A percentile compares a stretch with the other conserved stretches of the same genome.
phyloP scores from a whole-genome alignment of 208 protist species.

The Spongospora subterranea region DNA sequence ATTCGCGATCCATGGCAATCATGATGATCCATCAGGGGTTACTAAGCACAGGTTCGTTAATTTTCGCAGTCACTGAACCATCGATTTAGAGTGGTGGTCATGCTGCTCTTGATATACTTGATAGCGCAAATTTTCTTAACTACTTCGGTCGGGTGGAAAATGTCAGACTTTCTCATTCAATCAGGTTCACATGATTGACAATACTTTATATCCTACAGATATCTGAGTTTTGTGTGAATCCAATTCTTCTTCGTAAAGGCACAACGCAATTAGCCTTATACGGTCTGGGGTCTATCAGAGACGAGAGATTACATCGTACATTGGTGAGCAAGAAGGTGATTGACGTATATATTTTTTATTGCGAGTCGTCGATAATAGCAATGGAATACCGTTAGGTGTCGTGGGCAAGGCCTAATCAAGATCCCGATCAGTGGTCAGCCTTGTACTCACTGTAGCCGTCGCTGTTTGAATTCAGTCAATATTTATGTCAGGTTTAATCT shows the following conservation, averaged over 20 bases:
- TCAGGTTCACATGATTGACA: not conserved
- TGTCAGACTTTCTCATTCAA: no score
- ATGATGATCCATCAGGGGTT: conserved; percentile 97
- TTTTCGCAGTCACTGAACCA: conserved; percentile 54
- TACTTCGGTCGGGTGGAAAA: conserved; percentile 92
- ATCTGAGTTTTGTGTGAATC: conserved; percentile 44
- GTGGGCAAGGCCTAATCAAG: conserved; percentile 75
- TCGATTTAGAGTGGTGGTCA: conserved; percentile 53
- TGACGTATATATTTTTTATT: not conserved
- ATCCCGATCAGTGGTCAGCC: conserved; percentile 76
- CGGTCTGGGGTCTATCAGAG: conserved; percentile 94
- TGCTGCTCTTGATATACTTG: conserved; percentile 91
- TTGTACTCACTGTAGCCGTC: conserved; percentile 65
- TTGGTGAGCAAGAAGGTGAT: conserved; percentile 86
- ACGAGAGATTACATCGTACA: conserved; percentile 94
- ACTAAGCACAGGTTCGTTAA: conserved; percentile 56
- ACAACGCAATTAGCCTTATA: conserved; percentile 94
- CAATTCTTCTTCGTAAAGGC: conserved; percentile 61
- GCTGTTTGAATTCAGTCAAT: not conserved
- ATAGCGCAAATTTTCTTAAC: conserved; percentile 91
- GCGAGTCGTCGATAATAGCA: not conserved
- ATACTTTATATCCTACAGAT: not conserved
- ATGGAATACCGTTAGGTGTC: conserved; percentile 53
- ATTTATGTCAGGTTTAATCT: conserved; percentile 92
- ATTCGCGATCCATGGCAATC: conserved; percentile 99